phyloP scores from a whole-genome alignment of 1,284 basidiomycete species.

The Sanghuangporus baumii region DNA sequence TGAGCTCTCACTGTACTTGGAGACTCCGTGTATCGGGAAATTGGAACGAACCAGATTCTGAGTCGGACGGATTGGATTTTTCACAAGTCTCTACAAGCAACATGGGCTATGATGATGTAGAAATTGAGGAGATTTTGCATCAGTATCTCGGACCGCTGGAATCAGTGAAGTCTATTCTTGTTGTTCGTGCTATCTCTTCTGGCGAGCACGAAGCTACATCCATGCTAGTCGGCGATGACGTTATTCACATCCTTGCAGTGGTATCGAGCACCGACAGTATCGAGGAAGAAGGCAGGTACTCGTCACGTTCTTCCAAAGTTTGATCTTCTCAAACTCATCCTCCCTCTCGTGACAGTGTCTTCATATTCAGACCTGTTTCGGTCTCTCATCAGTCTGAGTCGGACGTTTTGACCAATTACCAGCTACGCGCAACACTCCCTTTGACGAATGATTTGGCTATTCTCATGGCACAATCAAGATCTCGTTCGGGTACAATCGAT shows the following conservation, averaged over 20 bases:
- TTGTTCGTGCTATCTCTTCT: neutral
- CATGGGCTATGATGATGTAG: neutral
- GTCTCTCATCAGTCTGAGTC: neutral
- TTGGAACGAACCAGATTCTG: too few species aligned
- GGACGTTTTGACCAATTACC: neutral
- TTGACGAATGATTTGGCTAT: slow-evolving; percentile 8
- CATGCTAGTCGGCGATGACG: neutral
- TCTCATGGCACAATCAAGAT: slow-evolving; percentile 6
- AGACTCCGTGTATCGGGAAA: too few species aligned
- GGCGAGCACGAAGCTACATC: neutral
- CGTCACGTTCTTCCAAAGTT: neutral
- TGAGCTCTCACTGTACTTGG: too few species aligned
- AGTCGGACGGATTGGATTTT: too few species aligned
- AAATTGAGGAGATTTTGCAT: neutral
- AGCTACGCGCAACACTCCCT: neutral
- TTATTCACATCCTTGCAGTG: neutral
- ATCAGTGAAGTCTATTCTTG: neutral
- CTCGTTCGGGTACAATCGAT: slow-evolving; percentile 7
- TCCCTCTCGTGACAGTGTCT: neutral
- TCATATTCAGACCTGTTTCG: slow-evolving; percentile 3
- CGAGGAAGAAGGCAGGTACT: slow-evolving; percentile 16
- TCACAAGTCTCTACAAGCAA: too few species aligned
- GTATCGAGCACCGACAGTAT: neutral
- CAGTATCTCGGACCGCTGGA: neutral
- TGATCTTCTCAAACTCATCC: neutral